These are phyloP conservation scores for Zizania latifolia DNA, from an alignment of 176 grass and related monocot genomes.

Conservation along the genomic window DNA sequence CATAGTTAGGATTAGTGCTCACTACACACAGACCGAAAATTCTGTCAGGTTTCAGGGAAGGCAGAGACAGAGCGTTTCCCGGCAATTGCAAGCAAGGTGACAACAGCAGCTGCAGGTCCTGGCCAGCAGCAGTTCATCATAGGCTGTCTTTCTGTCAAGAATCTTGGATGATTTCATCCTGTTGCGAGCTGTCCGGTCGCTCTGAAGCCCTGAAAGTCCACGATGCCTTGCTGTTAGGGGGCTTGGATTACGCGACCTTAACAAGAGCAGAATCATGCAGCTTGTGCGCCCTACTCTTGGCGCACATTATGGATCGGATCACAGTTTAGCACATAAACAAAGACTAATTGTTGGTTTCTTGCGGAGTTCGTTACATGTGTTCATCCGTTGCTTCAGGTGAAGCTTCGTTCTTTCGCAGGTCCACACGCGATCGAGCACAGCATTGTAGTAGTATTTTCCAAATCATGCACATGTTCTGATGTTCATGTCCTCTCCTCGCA, in stretches of 20 bases:
- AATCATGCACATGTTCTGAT: not conserved
- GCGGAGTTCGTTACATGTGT: not conserved
- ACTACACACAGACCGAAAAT: not conserved
- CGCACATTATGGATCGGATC: constrained; percentile 20
- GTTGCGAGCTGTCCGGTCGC: not conserved
- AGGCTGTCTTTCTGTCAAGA: not conserved
- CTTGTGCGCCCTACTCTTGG: not conserved
- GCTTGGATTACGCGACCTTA: constrained; percentile 10
- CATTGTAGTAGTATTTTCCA: not conserved
- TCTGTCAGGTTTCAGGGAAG: not conserved
- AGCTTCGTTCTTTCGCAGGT: constrained; percentile 10
- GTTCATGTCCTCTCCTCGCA: no score
- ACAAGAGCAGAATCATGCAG: not conserved
- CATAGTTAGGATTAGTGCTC: not conserved
- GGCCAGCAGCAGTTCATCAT: not conserved
- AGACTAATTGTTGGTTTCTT: not conserved
- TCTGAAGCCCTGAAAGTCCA: not conserved
- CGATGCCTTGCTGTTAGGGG: not conserved
- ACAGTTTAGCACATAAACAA: not conserved
- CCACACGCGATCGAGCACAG: not conserved
- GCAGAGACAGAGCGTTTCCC: not conserved
- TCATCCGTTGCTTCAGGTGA: constrained; percentile 9
- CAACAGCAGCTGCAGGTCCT: not conserved
- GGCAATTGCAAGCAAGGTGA: constrained; percentile 23
- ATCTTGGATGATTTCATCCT: not conserved